Base-by-base conservation (phyloP, 2,329 filamentous ascomycete genomes). In the Neophaeococcomyces mojaviensis region DNA sequence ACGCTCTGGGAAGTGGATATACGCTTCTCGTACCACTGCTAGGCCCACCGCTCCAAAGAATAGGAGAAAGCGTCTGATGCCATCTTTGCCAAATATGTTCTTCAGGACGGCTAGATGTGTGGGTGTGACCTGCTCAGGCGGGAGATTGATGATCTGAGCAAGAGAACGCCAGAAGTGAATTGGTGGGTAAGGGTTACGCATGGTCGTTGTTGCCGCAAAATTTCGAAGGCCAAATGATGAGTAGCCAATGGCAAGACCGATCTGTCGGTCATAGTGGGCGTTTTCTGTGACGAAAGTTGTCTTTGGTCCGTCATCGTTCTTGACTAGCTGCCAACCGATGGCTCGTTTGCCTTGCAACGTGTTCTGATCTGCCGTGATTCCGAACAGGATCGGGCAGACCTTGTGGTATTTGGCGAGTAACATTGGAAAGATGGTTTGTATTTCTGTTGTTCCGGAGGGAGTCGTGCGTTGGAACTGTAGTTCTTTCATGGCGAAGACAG, bases 361-460 rank as follows among this genome's bases (percentile, higher is more conserved):
- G 50, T 74, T 81, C 61, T 94, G 87, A 51, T 72, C 80, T 19
- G 87, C 89, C 35, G 79, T 76, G 53, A 89, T 79, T 15, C 90
- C 90, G 61, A 94, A 97, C 0, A 98, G 71, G 1, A 88, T 82
- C 0, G 92, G 90, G 58, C 88, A 94, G 3, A 79, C 73, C 13
- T 85, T 73, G 49, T 88, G 81, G 58, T 86, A 85, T 64, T 97
- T 96, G 45, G 89, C 83, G 58, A 94, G 82, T 24, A 97, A 72
- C 49, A 97, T 86, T 60, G 94, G 86, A 43, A 88, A 82, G 48
- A 94, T 71, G 1, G 82, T 76, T 39, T 76, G 66, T 7, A 79
- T 82, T 41, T 81, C 73, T 41, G 39, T 41, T 38, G 81, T 85
- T 44, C 76, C 70, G 32, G 40, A n/a, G 35, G 16, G 24, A 2